These are phyloP conservation scores for Austroboletus novae-zelandiae DNA, from an alignment of 1,284 basidiomycete species.

Conservation along the genomic window DNA sequence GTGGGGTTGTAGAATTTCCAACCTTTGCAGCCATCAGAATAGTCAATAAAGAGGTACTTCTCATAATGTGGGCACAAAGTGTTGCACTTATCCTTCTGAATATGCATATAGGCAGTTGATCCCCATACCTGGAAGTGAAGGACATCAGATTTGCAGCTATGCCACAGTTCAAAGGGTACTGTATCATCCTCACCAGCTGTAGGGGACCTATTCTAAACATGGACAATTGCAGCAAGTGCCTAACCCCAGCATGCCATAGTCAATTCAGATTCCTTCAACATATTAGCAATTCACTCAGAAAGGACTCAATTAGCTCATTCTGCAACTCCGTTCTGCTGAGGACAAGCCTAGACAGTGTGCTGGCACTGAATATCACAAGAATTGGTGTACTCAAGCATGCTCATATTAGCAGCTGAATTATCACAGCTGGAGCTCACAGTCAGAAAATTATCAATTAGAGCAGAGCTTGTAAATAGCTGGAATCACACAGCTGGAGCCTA, in stretches of 20 bases:
- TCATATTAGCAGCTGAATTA: too few relatives aligned
- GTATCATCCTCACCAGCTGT: not conserved
- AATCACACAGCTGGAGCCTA: too few relatives aligned
- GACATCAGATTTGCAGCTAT: conserved; percentile 27
- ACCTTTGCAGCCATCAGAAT: too few relatives aligned
- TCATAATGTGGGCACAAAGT: not conserved
- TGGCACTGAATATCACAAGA: not conserved
- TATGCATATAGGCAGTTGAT: too few relatives aligned
- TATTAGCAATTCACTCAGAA: not conserved
- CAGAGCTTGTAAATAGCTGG: too few relatives aligned
- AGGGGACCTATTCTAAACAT: not conserved
- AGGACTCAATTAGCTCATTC: not conserved
- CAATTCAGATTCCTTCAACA: not conserved
- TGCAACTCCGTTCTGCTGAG: not conserved
- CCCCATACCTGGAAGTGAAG: not conserved
- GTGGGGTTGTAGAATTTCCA: too few relatives aligned
- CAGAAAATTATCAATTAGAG: too few relatives aligned
- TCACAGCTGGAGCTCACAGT: too few relatives aligned
- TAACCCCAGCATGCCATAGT: not conserved
- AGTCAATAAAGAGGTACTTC: not conserved
- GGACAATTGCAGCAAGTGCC: not conserved
- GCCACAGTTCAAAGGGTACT: conserved; percentile 19
- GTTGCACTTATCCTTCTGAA: too few relatives aligned
- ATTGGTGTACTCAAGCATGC: not conserved
- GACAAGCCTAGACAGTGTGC: not conserved